Evolutionary conservation across 257 asterid species (phyloP).

Genomic region (Eustoma russellianum): DNA sequence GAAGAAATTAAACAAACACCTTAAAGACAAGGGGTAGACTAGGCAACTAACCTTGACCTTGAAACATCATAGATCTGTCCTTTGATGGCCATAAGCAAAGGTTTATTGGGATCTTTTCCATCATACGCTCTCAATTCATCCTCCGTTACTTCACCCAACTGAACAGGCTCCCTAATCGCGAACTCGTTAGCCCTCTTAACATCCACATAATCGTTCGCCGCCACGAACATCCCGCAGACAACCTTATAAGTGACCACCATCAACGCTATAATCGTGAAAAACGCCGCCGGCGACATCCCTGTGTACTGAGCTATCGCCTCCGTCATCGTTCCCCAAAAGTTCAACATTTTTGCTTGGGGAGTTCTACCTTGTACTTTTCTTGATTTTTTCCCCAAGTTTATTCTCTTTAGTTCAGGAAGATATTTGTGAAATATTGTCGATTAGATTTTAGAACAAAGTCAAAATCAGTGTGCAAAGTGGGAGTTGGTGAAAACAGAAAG

Average conservation of each 20-base stretch:
- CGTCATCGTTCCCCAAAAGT: conserved; percentile 37
- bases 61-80: conserved; percentile 92
- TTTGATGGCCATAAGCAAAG: conserved; percentile 84
- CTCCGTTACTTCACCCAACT: conserved; percentile 66
- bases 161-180: conserved; percentile 54
- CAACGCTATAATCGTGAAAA: conserved; percentile 58
- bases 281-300: conserved; percentile 72
- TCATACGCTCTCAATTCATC: conserved; percentile 63
- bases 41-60: conserved; percentile 50
- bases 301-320: conserved; percentile 47
- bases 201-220: conserved; percentile 54
- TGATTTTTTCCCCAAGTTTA: too few relatives aligned
- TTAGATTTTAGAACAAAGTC: too few relatives aligned
- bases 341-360: conserved; percentile 18
- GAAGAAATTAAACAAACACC: too few relatives aligned
- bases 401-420: too few relatives aligned
- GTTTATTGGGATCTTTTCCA: conserved; percentile 70
- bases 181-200: conserved; percentile 48
- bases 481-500: too few relatives aligned
- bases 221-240: conserved; percentile 60
- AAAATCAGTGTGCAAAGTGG: too few relatives aligned
- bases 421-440: too few relatives aligned
- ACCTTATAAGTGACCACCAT: conserved; percentile 66
- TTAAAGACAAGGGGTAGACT: too few relatives aligned
- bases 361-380: not conserved